Evolutionary conservation across 1,139 yeast genomes (phyloP).

Genomic region (Wickerhamomyces sp.): DNA sequence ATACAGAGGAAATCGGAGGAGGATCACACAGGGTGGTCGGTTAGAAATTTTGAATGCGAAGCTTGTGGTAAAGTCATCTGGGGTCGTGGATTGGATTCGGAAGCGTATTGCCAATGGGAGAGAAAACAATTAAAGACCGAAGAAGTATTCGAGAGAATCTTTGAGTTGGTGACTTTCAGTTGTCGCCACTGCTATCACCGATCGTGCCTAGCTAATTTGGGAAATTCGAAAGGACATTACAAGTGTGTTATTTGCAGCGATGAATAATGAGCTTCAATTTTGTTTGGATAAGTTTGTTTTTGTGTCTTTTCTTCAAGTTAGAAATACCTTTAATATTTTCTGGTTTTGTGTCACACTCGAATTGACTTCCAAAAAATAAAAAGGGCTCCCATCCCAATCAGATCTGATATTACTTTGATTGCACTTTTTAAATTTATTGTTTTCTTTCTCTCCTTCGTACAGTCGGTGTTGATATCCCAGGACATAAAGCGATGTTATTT

Average conservation of each 20-base stretch:
- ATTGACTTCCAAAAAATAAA: too few species aligned
- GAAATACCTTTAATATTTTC: too few species aligned
- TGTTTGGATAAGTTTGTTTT: too few species aligned
- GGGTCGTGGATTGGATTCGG: conserved; percentile 50
- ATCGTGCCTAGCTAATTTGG: conserved; percentile 46
- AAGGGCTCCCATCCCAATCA: too few species aligned
- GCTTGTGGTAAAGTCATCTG: conserved; percentile 64
- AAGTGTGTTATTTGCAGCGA: conserved; percentile 19
- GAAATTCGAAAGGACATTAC: conserved; percentile 19
- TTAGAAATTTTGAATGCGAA: conserved; percentile 50
- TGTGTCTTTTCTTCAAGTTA: too few species aligned
- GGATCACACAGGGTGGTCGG: conserved; percentile 56
- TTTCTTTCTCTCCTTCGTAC: too few species aligned
- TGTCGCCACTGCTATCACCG: conserved; percentile 67
- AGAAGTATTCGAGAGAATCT: background rate
- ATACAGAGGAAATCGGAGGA: conserved; percentile 36
- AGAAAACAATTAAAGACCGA: conserved; percentile 12
- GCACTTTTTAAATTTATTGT: too few species aligned
- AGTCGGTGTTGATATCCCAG: too few species aligned
- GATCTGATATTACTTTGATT: too few species aligned
- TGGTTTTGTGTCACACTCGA: too few species aligned
- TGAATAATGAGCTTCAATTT: too few species aligned
- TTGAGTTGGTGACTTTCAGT: conserved; percentile 40
- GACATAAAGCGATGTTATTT: background rate
- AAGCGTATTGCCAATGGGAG: conserved; percentile 44